Conservation (phyloP, 2,329 filamentous ascomycete genomes). For the Peltaster fructicola region DNA sequence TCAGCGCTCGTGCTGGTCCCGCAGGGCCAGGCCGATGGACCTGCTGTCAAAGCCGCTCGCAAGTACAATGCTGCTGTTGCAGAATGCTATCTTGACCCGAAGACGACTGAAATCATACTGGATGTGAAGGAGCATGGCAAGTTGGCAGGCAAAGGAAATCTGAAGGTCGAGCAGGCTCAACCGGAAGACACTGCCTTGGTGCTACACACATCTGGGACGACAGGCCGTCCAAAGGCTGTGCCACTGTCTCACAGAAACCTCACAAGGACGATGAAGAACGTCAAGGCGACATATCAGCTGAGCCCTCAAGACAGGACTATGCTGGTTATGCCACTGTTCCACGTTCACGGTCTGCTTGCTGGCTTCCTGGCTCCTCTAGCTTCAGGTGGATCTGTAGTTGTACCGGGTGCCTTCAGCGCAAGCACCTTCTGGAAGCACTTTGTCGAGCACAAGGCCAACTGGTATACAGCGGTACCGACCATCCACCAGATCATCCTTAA, state of each 20-base stretch:
- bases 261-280: conserved; percentile 68
- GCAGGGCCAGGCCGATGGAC: conserved; percentile 44
- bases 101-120: conserved; percentile 46
- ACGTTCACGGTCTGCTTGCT: conserved; percentile 75
- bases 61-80: conserved; percentile 73
- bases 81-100: conserved; percentile 60
- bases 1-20: conserved; percentile 65
- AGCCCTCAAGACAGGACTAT: conserved; percentile 56
- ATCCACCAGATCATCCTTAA: conserved; percentile 81
- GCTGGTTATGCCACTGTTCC: conserved; percentile 81
- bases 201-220: conserved; percentile 71
- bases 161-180: conserved; percentile 36
- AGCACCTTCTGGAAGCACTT: conserved; percentile 72
- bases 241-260: conserved; percentile 69
- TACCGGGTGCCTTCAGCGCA: conserved; percentile 65
- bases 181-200: conserved; percentile 67
- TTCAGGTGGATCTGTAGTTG: conserved; percentile 61
- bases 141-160: conserved; percentile 34
- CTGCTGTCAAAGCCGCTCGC: conserved; percentile 58
- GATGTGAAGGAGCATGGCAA: conserved; percentile 64
- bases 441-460: conserved; percentile 55
- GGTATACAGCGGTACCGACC: conserved; percentile 86
- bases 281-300: conserved; percentile 59
- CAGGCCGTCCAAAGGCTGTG: conserved; percentile 69
- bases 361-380: conserved; percentile 61